A percentile compares a stretch with the other conserved stretches of the same genome.
Evolutionary conservation across 179 eudicot genomes (phyloP).

Genomic region (Beta lomatogona): DNA sequence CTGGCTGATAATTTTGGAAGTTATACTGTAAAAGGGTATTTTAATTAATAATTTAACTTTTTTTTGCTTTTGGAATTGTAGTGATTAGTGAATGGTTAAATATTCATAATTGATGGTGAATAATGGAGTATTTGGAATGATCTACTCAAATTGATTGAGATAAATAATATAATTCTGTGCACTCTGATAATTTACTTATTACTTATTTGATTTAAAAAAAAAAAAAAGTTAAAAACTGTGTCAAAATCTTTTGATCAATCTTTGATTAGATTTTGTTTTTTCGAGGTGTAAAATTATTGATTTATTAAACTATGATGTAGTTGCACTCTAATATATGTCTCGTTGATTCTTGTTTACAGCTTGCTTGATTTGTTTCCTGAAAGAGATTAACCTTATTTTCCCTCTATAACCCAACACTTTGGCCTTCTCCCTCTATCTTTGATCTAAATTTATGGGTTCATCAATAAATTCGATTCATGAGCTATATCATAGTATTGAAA

Average conservation of each 20-base stretch:
- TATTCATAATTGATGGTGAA: neutral
- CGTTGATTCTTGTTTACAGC: constrained; percentile 32
- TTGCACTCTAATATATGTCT: constrained; percentile 21
- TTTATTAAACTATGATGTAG: neutral
- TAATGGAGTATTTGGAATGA: neutral
- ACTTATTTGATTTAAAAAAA: neutral
- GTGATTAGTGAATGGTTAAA: neutral
- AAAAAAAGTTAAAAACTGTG: too few relatives aligned
- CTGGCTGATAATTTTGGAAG: constrained; percentile 1
- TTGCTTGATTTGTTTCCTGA: constrained; percentile 34
- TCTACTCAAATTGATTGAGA: neutral
- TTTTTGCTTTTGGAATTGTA: neutral
- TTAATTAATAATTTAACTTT: neutral
- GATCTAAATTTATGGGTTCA: constrained; percentile 12
- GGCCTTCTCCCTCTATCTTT: neutral
- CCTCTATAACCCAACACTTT: constrained; percentile 8
- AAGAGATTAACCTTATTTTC: constrained; percentile 17
- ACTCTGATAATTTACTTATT: neutral
- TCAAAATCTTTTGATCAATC: neutral
- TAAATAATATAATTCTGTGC: neutral
- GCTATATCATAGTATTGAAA: constrained; percentile 24
- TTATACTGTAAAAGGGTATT: neutral
- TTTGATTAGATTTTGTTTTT: neutral
- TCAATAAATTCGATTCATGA: constrained; percentile 58
- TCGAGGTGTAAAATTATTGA: neutral